Base-by-base conservation (phyloP, 2,329 filamentous ascomycete genomes). In the Sporothrix humicola region DNA sequence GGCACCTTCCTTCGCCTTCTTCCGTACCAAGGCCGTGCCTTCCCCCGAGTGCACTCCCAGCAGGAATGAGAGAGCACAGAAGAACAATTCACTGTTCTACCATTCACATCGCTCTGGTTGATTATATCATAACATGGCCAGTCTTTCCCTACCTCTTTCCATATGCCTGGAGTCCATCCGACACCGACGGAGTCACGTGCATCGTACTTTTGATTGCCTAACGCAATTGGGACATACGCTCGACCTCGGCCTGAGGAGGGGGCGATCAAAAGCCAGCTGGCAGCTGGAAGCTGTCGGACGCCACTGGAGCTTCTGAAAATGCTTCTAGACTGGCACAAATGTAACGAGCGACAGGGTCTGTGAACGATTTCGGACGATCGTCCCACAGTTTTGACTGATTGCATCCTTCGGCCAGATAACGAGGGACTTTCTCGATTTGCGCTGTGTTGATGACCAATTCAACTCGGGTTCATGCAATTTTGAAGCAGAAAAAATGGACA, bases 181-280 rank as follows among this genome's bases (percentile, higher is more conserved):
- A 63, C 17, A 17, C 59, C 59, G 59, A 63, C 61, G n/a, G 42
- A 66, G 61, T 66, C 61, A 66, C 61, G 61, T 66, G 61, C 20
- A 8, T 37, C 12, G 5, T 37, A 37, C 31, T 37, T 37, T 37
- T 37, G 31, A 37, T n/a, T 48, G 10, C 20, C 61, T 66, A 66
- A 66, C 61, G 13, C 42, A 13, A 48, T 48, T 65, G 8, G 42
- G 61, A 23, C 61, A 48, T 3, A 6, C 56, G 26, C 56, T 48
- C 42, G 42, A 66, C 61, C 61, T 66, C 61, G 61, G 61, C 42
- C 42, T 48, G 42, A 20, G 6, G 10, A 46, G 6, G 10, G 13
- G 61, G 42, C 61, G 61, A 66, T 66, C 61, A 26, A 7, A 7
- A 37, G 31, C 31, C 31, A 37, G 31, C 31, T 37, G 31, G 31